Conservation (phyloP, 2,329 filamentous ascomycete species). For the Ceratocystis albifundus region DNA sequence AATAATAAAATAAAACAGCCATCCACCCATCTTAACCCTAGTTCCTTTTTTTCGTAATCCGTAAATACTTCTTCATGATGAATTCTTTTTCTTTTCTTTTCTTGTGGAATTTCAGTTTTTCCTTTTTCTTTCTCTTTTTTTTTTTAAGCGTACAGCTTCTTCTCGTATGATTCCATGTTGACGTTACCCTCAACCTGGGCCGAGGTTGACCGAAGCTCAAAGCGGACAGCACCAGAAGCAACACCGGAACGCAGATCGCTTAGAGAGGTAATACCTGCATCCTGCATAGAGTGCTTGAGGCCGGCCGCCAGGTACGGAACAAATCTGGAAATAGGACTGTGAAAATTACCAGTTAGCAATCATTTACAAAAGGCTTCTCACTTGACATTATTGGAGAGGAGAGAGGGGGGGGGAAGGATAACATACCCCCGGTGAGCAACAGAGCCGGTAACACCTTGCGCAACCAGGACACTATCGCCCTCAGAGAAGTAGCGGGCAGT, state of each 20-base stretch:
- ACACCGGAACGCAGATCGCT: conserved; percentile 65
- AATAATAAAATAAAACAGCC: conserved; percentile 5
- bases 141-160: conserved; percentile 88
- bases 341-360: conserved; percentile 28
- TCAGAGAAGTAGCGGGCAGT: conserved; percentile 98
- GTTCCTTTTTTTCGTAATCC: conserved; percentile 8
- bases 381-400: background rate
- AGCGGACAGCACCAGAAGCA: conserved; percentile 62
- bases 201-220: conserved; percentile 87
- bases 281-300: conserved; percentile 94
- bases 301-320: conserved; percentile 90
- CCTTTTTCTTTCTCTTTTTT: background rate
- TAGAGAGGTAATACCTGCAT: conserved; percentile 78
- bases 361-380: background rate
- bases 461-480: conserved; percentile 85
- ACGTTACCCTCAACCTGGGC: conserved; percentile 95
- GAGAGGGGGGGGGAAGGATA: background rate
- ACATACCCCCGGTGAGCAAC: conserved; percentile 62
- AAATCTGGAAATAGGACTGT: conserved; percentile 81
- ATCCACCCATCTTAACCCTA: background rate
- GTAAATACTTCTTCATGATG: conserved; percentile 7
- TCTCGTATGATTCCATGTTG: conserved; percentile 97
- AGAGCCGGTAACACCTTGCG: conserved; percentile 85
- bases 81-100: too few relatives aligned
- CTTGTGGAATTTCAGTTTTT: conserved; percentile 14